Evolutionary conservation across 257 asterid genomes (phyloP), one percentile per base, ranked within the genome.

Genomic region (Anisodus tanguticus): DNA sequence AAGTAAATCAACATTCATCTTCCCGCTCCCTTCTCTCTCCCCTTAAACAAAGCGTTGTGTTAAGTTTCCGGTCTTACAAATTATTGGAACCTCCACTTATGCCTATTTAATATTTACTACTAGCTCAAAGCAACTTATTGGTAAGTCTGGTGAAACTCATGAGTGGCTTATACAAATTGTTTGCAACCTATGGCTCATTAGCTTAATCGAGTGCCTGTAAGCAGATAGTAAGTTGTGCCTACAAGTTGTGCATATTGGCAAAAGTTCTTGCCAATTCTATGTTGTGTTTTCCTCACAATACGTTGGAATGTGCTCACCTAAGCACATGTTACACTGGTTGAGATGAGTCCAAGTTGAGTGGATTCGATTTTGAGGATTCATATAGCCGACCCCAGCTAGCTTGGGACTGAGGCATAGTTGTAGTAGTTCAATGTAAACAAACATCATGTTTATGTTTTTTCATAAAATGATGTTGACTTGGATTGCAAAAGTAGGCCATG

Each of bases 111-210:
- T 47, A 71, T n/a, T 45, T 45, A 43, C 53, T 71, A 71, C 17
- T 71, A 71, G 55, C 79, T 71, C 58, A 71, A 69, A 71, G 35
- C 37, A 41, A 68, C 22, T 45, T 71, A 71, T 71, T 17, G 79
- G 13, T n/a, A 45, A 45, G 17, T 45, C 39, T 45, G n/a, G 79
- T 17, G 79, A 71, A n/a, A 9, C 58, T 71, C 35, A 66, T 3
- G 8, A 71, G 10, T 71, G 79, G 57, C 79, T n/a, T 71, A 71
- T n/a, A 17, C 17, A 55, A 70, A 70, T 41, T 70, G 55, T 11
- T 70, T 71, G 26, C 4, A 13, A 45, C 31, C 79, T 45, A 71
- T 43, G 79, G 57, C 79, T 17, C 79, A 43, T 71, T 71, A 71
- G 17, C 58, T 45, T 71, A 9, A 71, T 45, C 9, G 39, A 45